Percentiles rank a stretch among this genome's conserved stretches.
phyloP scores from a whole-genome alignment of 2,329 filamentous ascomycete genomes.

The Penicillium expansum region DNA sequence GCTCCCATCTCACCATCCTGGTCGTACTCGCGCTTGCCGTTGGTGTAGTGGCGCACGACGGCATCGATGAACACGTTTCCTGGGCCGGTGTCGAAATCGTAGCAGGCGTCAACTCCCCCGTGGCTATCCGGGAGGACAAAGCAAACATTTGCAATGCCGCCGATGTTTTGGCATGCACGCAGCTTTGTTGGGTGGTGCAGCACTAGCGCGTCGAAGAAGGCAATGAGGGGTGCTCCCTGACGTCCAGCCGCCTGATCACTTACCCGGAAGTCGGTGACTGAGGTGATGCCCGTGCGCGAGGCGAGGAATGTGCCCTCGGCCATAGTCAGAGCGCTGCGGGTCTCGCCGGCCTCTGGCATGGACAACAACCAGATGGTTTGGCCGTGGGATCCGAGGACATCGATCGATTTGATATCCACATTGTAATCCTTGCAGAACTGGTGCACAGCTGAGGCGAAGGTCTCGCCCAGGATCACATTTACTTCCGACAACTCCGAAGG shows the following conservation, averaged over 20 bases:
- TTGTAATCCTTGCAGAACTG: conserved; percentile 49
- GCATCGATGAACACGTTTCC: conserved; percentile 59
- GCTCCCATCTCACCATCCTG: conserved; percentile 52
- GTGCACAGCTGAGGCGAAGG: conserved; percentile 54
- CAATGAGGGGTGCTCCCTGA: conserved; percentile 56
- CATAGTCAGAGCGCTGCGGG: conserved; percentile 54
- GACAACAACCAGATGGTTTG: conserved; percentile 58
- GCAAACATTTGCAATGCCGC: conserved; percentile 60
- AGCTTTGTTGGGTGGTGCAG: conserved; percentile 57
- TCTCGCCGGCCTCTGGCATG: conserved; percentile 51
- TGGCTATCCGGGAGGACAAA: conserved; percentile 33
- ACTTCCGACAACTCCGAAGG: conserved; percentile 56
- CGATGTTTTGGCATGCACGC: conserved; percentile 61
- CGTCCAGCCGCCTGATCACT: conserved; percentile 57
- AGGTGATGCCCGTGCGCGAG: conserved; percentile 56
- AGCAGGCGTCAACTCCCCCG: conserved; percentile 36
- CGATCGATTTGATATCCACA: conserved; percentile 48
- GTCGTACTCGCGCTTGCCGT: conserved; percentile 52
- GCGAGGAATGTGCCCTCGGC: conserved; percentile 58
- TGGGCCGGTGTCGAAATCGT: conserved; percentile 57
- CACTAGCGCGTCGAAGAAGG: conserved; percentile 57
- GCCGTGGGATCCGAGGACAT: conserved; percentile 57
- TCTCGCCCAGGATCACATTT: conserved; percentile 57
- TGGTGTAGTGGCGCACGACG: conserved; percentile 54
- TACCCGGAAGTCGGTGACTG: conserved; percentile 58